Conservation (phyloP, 140 eudicot species). For the Cichorium intybus region DNA sequence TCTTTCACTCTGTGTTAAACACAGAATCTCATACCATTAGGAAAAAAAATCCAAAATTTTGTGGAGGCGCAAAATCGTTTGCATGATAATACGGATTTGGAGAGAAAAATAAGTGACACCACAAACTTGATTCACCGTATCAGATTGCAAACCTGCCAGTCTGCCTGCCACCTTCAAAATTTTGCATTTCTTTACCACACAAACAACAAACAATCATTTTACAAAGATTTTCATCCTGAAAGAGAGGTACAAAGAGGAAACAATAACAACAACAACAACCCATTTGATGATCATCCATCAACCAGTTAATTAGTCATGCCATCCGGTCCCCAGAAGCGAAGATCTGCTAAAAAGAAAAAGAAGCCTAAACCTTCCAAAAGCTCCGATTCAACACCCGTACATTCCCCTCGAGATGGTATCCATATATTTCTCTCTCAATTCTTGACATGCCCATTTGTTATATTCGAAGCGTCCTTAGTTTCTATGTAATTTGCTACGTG, state of each 20-base stretch:
- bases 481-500: conserved; percentile 9
- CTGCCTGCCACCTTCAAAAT: not conserved
- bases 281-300: not conserved
- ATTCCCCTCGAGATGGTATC: conserved; percentile 32
- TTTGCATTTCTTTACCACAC: not conserved
- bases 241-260: conserved; percentile 9
- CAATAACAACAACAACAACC: not conserved
- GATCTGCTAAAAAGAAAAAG: conserved; percentile 55
- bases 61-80: not conserved
- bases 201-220: not conserved
- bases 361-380: conserved; percentile 20
- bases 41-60: not conserved
- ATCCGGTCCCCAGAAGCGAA: conserved; percentile 60
- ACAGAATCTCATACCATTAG: too few species aligned
- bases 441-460: conserved; percentile 20
- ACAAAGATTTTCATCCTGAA: conserved; percentile 2
- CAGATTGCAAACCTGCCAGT: conserved; percentile 12
- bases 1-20: too few species aligned
- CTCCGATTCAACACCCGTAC: conserved; percentile 8
- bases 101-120: conserved; percentile 21
- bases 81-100: not conserved
- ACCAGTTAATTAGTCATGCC: conserved; percentile 49
- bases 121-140: conserved; percentile 15
- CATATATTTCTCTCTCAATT: not conserved
- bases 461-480: not conserved